Percentiles rank a stretch among this genome's conserved stretches.
phyloP scores from a whole-genome alignment of 2,329 filamentous ascomycete species.

The Arthroderma sp. region DNA sequence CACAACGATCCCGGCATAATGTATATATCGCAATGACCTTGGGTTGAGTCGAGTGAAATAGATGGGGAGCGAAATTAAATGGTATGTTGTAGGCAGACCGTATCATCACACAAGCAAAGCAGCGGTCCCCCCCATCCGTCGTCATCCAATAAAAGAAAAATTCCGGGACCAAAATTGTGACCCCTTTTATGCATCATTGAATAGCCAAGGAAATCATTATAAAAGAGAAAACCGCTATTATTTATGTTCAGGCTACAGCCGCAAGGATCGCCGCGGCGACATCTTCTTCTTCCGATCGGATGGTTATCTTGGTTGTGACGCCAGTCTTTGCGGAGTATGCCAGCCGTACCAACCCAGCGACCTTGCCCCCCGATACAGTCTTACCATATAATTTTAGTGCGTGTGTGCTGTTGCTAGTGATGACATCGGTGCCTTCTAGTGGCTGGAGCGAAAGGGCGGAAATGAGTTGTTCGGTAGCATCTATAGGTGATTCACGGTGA shows the following conservation, averaged over 20 bases:
- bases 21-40: too few relatives aligned
- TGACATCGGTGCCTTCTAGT: slow-evolving; percentile 84
- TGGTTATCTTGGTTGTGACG: slow-evolving; percentile 89
- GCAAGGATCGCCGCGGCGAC: slow-evolving; percentile 74
- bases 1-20: too few relatives aligned
- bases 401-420: slow-evolving; percentile 77
- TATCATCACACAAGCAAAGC: too few relatives aligned
- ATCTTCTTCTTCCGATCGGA: slow-evolving; percentile 83
- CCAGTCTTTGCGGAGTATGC: slow-evolving; percentile 84
- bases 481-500: slow-evolving; percentile 34
- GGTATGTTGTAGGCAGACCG: too few relatives aligned
- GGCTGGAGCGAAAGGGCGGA: slow-evolving; percentile 82
- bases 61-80: too few relatives aligned
- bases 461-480: slow-evolving; percentile 83
- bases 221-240: slow-evolving; percentile 9
- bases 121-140: too few relatives aligned
- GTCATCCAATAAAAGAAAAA: too few relatives aligned
- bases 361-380: slow-evolving; percentile 78
- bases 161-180: too few relatives aligned
- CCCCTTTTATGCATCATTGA: too few relatives aligned
- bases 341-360: slow-evolving; percentile 81
- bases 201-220: neutral
- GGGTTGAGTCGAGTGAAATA: too few relatives aligned
- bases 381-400: slow-evolving; percentile 93
- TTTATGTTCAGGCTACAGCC: slow-evolving; percentile 55